Percentiles rank a stretch among this genome's conserved stretches.
These are phyloP conservation scores for Phyllosticta ampelicida DNA, from an alignment of 2,329 filamentous ascomycete species.

Conservation along the genomic window DNA sequence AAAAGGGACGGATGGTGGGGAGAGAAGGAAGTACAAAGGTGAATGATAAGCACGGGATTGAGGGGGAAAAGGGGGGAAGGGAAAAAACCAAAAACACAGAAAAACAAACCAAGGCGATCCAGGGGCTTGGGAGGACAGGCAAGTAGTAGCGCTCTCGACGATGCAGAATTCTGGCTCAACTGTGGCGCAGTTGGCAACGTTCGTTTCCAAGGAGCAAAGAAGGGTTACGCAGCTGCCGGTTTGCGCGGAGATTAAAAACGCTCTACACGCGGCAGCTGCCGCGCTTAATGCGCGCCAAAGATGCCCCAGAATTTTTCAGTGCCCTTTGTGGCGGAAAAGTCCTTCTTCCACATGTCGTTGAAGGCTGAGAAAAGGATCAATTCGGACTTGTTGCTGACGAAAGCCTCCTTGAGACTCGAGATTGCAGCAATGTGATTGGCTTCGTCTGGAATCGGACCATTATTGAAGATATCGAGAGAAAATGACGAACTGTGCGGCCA, in stretches of 20 bases:
- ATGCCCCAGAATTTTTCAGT: conserved; percentile 74
- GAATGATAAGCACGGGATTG: too few species aligned
- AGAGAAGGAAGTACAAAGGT: neutral
- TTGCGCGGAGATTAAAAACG: neutral
- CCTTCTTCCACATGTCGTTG: conserved; percentile 69
- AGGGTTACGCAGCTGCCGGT: neutral
- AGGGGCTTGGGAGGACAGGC: neutral
- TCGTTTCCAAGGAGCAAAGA: neutral
- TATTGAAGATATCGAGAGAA: conserved; percentile 29
- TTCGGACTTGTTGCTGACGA: neutral
- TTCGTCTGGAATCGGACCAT: conserved; percentile 55
- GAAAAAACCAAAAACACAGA: too few species aligned
- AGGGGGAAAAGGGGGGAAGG: neutral
- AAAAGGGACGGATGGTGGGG: neutral
- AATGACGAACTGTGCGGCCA: conserved; percentile 61
- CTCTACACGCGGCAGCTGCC: neutral
- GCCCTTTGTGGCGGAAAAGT: conserved; percentile 50
- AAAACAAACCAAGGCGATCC: neutral
- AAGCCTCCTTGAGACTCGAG: conserved; percentile 14
- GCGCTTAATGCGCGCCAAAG: neutral
- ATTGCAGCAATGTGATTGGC: conserved; percentile 58
- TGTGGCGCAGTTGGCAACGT: neutral
- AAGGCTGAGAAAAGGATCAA: conserved; percentile 69
- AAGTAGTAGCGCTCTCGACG: neutral
- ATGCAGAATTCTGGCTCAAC: neutral